Base-by-base conservation (phyloP, 2,329 filamentous ascomycete species). In the Cladosporium sp. region DNA sequence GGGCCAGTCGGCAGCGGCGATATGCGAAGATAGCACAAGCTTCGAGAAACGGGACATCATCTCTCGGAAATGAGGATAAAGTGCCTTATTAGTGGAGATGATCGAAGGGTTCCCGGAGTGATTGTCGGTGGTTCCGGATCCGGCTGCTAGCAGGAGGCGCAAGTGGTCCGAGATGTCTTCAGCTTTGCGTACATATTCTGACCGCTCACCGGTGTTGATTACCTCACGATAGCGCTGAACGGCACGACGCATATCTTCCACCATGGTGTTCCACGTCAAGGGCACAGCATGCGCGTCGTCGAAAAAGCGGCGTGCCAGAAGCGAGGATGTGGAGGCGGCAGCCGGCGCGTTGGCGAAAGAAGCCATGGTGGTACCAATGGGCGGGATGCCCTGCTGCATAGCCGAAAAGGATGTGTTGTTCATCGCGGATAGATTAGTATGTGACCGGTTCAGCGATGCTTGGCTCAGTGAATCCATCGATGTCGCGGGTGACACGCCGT, bases 41-140 rank as follows among this genome's bases (percentile, higher is more conserved):
- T 99, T 99, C n/a, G 94, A 97, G 73, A 99, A 99, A 68, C 96
- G 92, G 45, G 94, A 97, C 94, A 99, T 99, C 87, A 97, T 97
- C 72, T 97, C 94, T 56, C 94, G 84, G 76, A 99, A 99, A 74
- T 97, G 92, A 22, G 94, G 94, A 70, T 97, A 97, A 15, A 99
- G 80, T 0, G 92, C 90, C 74, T 97, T 97, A 79, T 99, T 99
- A 5, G 91, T 95, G 6, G 92, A 97, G 61, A 99, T 99, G 69
- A 99, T 97, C n/a, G 94, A 97, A 4, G 94, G 94, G 66, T 97
- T 96, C 42, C 94, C 94, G 19, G 94, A 97, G 73, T 99, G 94
- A 70, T 99, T 99, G 75, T 99, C 94, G 0, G 94, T 99, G 1
- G 94, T 99, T 58, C 93, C 92, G 36, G 94, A 99, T 8, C 92